Percentiles rank a stretch among this genome's conserved stretches.
phyloP scores from a whole-genome alignment of 1,139 yeast genomes.

The Barnettozyma hawaiiensis region DNA sequence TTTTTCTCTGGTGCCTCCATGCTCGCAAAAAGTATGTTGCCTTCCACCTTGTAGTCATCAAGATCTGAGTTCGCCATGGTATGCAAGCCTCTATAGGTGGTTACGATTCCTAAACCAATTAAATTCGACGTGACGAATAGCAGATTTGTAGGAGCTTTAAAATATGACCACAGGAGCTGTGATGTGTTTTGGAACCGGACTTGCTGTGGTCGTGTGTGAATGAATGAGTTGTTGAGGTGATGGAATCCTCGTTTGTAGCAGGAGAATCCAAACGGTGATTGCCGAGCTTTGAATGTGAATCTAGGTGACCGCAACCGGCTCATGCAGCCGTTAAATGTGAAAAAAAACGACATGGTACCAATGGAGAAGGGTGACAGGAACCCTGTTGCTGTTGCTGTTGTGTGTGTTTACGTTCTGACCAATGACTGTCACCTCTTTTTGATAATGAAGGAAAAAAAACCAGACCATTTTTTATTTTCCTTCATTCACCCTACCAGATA shows the following conservation, averaged over 20 bases:
- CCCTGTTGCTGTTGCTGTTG: not conserved
- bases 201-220: not conserved
- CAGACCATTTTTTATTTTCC: not conserved
- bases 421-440: not conserved
- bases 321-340: not conserved
- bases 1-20: not conserved
- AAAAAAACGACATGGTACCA: conserved; percentile 1
- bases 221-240: conserved; percentile 3
- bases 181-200: conserved; percentile 5
- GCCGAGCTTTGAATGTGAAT: not conserved
- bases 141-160: conserved; percentile 22
- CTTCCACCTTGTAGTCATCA: not conserved
- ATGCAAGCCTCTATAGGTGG: conserved; percentile 16
- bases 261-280: not conserved
- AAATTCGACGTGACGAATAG: conserved; percentile 19
- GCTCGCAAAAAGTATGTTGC: not conserved
- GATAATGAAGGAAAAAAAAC: not conserved
- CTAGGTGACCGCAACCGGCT: conserved; percentile 1
- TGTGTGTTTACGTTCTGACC: not conserved
- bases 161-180: conserved; percentile 18
- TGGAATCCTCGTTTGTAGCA: conserved; percentile 2
- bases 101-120: conserved; percentile 16
- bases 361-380: too few species aligned
- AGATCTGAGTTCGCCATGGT: conserved; percentile 6
- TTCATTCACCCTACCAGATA: too few species aligned